phyloP scores from a whole-genome alignment of 2,329 filamentous ascomycete species.

The Fusarium sp. region DNA sequence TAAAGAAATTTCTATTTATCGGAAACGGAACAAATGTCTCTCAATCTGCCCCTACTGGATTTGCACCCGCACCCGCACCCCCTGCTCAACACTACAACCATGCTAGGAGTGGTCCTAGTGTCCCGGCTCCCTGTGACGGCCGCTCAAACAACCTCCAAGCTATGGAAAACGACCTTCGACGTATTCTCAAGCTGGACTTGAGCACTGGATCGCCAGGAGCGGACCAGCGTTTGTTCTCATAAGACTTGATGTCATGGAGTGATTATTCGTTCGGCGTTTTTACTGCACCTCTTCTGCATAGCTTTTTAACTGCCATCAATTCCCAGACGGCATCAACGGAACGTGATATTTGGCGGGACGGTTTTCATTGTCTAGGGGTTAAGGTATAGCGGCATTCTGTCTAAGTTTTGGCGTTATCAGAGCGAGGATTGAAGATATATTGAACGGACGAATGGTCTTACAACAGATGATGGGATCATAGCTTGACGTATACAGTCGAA shows the following conservation, averaged over 20 bases:
- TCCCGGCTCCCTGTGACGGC: constrained; percentile 15
- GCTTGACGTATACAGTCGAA: not conserved
- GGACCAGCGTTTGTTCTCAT: constrained; percentile 45
- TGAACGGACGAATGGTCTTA: constrained; percentile 13
- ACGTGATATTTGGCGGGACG: constrained; percentile 29
- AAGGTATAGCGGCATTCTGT: constrained; percentile 25
- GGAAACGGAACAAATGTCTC: constrained; percentile 46
- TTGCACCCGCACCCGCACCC: constrained; percentile 33
- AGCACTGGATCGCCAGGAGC: constrained; percentile 40
- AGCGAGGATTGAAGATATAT: constrained; percentile 34
- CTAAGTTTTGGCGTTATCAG: constrained; percentile 41
- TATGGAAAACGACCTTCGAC: constrained; percentile 66
- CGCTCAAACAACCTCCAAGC: constrained; percentile 53
- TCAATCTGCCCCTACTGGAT: constrained; percentile 30
- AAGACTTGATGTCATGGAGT: constrained; percentile 15
- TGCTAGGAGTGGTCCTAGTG: constrained; percentile 7
- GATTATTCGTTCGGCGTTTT: constrained; percentile 37
- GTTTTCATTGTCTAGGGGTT: constrained; percentile 21
- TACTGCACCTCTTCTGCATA: constrained; percentile 39
- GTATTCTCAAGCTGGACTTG: constrained; percentile 61
- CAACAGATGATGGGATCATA: not conserved
- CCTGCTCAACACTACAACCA: constrained; percentile 28
- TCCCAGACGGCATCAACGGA: constrained; percentile 36
- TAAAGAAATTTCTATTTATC: constrained; percentile 68
- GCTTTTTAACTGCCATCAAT: constrained; percentile 41